A percentile compares a stretch with the other conserved stretches of the same genome.
Conservation (phyloP, 2,329 filamentous ascomycete genomes). For the Akanthomyces uredinophilus region DNA sequence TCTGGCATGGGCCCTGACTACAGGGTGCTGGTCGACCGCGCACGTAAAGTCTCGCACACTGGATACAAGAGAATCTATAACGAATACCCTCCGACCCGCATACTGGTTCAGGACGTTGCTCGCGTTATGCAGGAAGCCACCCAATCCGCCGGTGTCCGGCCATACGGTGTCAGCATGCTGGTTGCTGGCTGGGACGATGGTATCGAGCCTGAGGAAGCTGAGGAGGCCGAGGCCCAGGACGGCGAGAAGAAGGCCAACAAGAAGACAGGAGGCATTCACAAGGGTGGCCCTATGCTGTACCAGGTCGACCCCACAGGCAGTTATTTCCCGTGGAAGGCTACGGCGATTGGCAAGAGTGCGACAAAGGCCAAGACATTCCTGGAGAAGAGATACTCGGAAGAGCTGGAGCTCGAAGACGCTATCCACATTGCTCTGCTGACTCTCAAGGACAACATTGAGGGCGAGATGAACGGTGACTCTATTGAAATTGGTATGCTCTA, state of each 20-base stretch:
- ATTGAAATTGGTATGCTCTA: constrained; percentile 77
- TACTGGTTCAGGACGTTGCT: constrained; percentile 97
- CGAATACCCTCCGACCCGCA: constrained; percentile 98
- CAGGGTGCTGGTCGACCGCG: constrained; percentile 93
- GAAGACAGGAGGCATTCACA: constrained; percentile 92
- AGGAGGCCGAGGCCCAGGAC: constrained; percentile 52
- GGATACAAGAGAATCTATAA: constrained; percentile 99
- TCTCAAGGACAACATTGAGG: constrained; percentile 98
- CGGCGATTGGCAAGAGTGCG: constrained; percentile 96
- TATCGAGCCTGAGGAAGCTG: constrained; percentile 76
- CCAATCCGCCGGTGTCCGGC: constrained; percentile 93
- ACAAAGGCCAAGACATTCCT: constrained; percentile 98
- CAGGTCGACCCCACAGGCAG: constrained; percentile 98
- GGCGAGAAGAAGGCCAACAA: constrained; percentile 67
- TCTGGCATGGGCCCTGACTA: constrained; percentile 99
- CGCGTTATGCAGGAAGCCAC: constrained; percentile 98
- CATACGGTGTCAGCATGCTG: constrained; percentile 92
- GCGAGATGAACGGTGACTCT: constrained; percentile 97
- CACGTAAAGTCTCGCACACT: constrained; percentile 96
- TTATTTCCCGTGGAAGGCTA: constrained; percentile 99
- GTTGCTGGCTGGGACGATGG: constrained; percentile 98
- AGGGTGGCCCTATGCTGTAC: constrained; percentile 95
- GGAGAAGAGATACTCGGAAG: constrained; percentile 98
- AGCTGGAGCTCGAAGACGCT: constrained; percentile 92
- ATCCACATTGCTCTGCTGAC: constrained; percentile 97